phyloP scores from a whole-genome alignment of 2,329 filamentous ascomycete genomes.

The Fusarium pseudoanthophilum region DNA sequence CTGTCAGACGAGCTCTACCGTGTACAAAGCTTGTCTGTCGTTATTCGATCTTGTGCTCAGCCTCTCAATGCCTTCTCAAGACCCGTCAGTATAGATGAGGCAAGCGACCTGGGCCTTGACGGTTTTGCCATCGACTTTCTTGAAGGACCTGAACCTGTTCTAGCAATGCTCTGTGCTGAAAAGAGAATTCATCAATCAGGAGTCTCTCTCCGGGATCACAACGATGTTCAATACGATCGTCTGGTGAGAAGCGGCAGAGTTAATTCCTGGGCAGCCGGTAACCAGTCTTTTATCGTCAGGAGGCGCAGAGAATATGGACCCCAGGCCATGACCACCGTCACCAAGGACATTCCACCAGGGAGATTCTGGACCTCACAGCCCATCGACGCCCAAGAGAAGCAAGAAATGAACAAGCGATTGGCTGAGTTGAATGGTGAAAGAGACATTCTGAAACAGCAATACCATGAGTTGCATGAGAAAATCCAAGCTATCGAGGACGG shows the following conservation, averaged over 20 bases:
- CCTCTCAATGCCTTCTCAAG: slow-evolving; percentile 65
- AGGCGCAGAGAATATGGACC: slow-evolving; percentile 85
- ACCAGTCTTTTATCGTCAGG: slow-evolving; percentile 70
- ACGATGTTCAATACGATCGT: slow-evolving; percentile 73
- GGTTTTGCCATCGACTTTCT: slow-evolving; percentile 83
- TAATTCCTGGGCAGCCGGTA: slow-evolving; percentile 75
- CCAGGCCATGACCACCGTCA: slow-evolving; percentile 75
- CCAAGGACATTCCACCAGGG: slow-evolving; percentile 69
- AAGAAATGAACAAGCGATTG: slow-evolving; percentile 66
- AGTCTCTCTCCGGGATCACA: slow-evolving; percentile 71
- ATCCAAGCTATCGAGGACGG: slow-evolving; percentile 55
- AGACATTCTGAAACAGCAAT: slow-evolving; percentile 49
- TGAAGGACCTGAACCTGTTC: slow-evolving; percentile 81
- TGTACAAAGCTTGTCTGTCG: slow-evolving; percentile 74
- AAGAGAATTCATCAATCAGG: slow-evolving; percentile 75
- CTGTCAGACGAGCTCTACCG: slow-evolving; percentile 74
- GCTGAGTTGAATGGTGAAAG: slow-evolving; percentile 53
- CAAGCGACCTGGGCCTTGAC: slow-evolving; percentile 74
- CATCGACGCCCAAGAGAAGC: slow-evolving; percentile 73
- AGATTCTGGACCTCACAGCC: slow-evolving; percentile 81
- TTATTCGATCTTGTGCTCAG: slow-evolving; percentile 71
- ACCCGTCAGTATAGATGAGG: slow-evolving; percentile 65
- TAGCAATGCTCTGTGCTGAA: slow-evolving; percentile 88
- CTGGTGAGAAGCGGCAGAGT: slow-evolving; percentile 69
- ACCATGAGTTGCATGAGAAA: slow-evolving; percentile 51